These are phyloP conservation scores for Saccharomyces hybrid DNA, from an alignment of 1,139 yeast species.

Conservation along the genomic window DNA sequence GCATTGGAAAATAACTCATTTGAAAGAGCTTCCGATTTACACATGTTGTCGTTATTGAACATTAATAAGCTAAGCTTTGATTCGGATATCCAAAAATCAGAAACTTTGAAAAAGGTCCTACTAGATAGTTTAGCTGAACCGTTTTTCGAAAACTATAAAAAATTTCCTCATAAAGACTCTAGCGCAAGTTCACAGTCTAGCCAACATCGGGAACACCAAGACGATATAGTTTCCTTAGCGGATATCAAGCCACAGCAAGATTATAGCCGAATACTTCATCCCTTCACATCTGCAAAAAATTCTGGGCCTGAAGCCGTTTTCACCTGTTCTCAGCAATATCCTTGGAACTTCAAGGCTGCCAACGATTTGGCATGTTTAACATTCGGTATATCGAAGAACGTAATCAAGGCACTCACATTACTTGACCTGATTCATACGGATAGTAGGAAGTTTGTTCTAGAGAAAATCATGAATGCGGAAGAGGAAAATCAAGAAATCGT, in stretches of 20 bases:
- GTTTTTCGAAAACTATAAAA: constrained; percentile 44
- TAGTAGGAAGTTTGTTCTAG: constrained; percentile 58
- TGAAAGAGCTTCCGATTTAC: constrained; percentile 32
- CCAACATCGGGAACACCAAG: not conserved
- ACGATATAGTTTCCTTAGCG: constrained; percentile 9
- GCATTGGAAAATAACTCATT: constrained; percentile 31
- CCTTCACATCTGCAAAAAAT: constrained; percentile 57
- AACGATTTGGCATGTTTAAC: constrained; percentile 84
- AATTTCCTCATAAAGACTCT: constrained; percentile 8
- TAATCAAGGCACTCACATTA: constrained; percentile 55
- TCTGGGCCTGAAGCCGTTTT: constrained; percentile 75
- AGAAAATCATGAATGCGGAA: constrained; percentile 41
- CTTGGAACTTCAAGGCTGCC: constrained; percentile 77
- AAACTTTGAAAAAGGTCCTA: constrained; percentile 44
- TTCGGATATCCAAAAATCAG: constrained; percentile 30
- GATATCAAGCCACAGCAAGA: constrained; percentile 18
- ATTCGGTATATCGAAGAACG: constrained; percentile 70
- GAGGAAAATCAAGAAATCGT: constrained; percentile 37
- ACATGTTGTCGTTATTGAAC: constrained; percentile 27
- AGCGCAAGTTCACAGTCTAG: constrained; percentile 2
- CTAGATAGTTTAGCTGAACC: constrained; percentile 70
- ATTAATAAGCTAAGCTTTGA: constrained; percentile 37
- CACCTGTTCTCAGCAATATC: constrained; percentile 67
- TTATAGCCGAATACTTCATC: constrained; percentile 40
- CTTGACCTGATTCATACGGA: constrained; percentile 74